A percentile compares a stretch with the other conserved stretches of the same genome.
phyloP scores from a whole-genome alignment of 805 yeast species.

The Saccharomyces paradoxus region DNA sequence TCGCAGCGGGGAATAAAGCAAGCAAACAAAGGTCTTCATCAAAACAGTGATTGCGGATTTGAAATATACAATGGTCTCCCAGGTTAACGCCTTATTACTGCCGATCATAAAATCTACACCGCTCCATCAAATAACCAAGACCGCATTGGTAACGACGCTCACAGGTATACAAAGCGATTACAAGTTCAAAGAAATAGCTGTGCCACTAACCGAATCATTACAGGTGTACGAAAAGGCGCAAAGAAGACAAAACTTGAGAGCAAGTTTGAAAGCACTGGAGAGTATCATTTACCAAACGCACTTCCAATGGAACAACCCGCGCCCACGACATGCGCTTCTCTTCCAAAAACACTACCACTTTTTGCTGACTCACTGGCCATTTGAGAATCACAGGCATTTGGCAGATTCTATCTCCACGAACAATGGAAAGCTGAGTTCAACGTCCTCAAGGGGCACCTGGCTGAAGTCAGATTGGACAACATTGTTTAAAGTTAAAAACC shows the following conservation, averaged over 20 bases:
- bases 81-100: background rate
- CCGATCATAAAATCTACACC: background rate
- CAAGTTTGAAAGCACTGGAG: background rate
- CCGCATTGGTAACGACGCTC: background rate
- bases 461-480: background rate
- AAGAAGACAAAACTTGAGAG: background rate
- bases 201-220: background rate
- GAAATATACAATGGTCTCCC: background rate
- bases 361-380: constrained; percentile 3
- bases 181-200: background rate
- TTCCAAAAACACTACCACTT: constrained; percentile 1
- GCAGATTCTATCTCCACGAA: background rate
- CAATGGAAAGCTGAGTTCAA: background rate
- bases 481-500: background rate
- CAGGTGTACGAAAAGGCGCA: background rate
- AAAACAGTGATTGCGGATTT: background rate
- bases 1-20: background rate
- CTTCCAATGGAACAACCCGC: background rate
- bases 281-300: background rate
- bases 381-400: constrained; percentile 1
- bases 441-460: background rate
- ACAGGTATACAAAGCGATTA: background rate
- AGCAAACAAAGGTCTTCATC: background rate
- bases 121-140: background rate
- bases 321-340: background rate